Evolutionary conservation across 805 yeast species (phyloP), one percentile per base, ranked within the genome.

Genomic region (Debaryomyces maramus): DNA sequence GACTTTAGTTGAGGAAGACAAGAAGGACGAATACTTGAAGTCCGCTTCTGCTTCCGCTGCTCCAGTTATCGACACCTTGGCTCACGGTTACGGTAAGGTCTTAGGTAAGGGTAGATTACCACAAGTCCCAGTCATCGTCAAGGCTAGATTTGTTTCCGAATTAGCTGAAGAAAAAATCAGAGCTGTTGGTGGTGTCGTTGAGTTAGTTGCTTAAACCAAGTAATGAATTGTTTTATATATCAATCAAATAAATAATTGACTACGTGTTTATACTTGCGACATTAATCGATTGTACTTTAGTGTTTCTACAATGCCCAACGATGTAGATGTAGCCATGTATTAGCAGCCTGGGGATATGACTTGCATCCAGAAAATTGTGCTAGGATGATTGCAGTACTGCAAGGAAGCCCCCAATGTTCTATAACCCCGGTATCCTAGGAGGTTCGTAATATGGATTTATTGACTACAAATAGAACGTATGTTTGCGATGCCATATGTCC

Each of bases 151-250:
- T 72, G 99, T 93, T 65, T 89, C 97, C 65, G 85, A 90, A 80
- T 85, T 89, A 72, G 99, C 99, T 72, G 99, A 93, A 85, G 90
- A 93, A 82, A 93, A 91, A 84, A 93, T 93, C 83, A 88, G 87
- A 83, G 98, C 95, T 72, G 99, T 85, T 72, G 99, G 99, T 80
- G 99, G 99, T 87, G 99, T 87, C 71, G 95, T 93, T 75, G 99
- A 93, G 83, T 87, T 93, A 72, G 77, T 93, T 73, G 99, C 99
- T 77, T 93, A 88, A 85, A 55, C 62, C 38, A 32, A 36, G 32
- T 41, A 41, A 33, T 19, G 30, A 32, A 38, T 33, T 35, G 34
- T 38, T 44, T 41, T 43, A 36, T 44, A 44, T 23, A 21, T 37
- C 37, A 40, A 38, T 38, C 40, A 40, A 42, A 41, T 34, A 39